phyloP scores from a whole-genome alignment of 2,329 filamentous ascomycete species.

The Didymella exigua region DNA sequence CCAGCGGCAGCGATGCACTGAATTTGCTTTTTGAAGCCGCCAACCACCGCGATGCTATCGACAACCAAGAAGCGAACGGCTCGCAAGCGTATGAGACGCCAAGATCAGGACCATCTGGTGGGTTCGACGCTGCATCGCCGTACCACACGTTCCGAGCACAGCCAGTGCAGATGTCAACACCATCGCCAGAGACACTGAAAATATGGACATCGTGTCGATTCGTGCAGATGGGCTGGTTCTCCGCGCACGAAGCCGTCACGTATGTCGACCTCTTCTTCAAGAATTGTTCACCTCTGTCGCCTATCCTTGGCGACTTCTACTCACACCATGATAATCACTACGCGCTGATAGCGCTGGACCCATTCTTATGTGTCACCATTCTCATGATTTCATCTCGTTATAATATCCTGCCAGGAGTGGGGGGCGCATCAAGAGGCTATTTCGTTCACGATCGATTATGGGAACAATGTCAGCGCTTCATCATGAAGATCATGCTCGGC shows the following conservation, averaged over 20 bases:
- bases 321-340: slow-evolving; percentile 56
- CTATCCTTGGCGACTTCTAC: slow-evolving; percentile 58
- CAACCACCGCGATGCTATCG: slow-evolving; percentile 45
- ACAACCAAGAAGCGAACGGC: slow-evolving; percentile 38
- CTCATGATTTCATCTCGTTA: slow-evolving; percentile 63
- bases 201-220: slow-evolving; percentile 59
- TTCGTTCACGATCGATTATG: slow-evolving; percentile 61
- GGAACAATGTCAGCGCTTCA: slow-evolving; percentile 60
- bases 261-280: slow-evolving; percentile 61
- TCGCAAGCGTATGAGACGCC: slow-evolving; percentile 49
- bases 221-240: slow-evolving; percentile 63
- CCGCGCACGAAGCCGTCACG: slow-evolving; percentile 59
- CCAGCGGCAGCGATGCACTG: slow-evolving; percentile 60
- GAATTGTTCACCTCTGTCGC: slow-evolving; percentile 58
- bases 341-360: slow-evolving; percentile 57
- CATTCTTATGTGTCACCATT: slow-evolving; percentile 60
- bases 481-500: slow-evolving; percentile 60
- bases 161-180: slow-evolving; percentile 48
- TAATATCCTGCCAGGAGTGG: slow-evolving; percentile 47
- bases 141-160: slow-evolving; percentile 43
- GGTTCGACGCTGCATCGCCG: slow-evolving; percentile 33
- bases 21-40: slow-evolving; percentile 60
- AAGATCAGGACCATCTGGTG: slow-evolving; percentile 34
- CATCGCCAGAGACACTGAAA: slow-evolving; percentile 49
- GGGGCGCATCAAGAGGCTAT: slow-evolving; percentile 55